A percentile compares a stretch with the other conserved stretches of the same genome.
Evolutionary conservation across 1,139 yeast species (phyloP).

Genomic region (Zygosaccharomyces pseudobailii): DNA sequence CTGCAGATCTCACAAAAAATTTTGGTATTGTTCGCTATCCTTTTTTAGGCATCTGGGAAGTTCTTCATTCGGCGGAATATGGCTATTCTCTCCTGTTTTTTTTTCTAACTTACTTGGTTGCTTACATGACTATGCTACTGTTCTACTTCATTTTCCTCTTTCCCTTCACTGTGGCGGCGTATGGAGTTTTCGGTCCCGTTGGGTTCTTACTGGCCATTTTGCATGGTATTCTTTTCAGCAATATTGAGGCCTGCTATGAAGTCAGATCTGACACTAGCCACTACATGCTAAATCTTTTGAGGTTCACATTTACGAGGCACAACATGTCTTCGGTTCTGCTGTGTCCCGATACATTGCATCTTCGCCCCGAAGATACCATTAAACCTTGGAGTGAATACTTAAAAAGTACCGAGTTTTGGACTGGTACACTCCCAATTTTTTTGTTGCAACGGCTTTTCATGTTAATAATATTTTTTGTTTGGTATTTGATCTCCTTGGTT

Average conservation of each 20-base stretch:
- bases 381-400: background rate
- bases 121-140: conserved; percentile 2
- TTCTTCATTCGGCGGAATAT: conserved; percentile 5
- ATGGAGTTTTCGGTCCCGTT: conserved; percentile 9
- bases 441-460: background rate
- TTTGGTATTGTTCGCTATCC: conserved; percentile 4
- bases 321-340: background rate
- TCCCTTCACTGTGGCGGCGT: conserved; percentile 6
- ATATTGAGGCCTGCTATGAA: conserved; percentile 11
- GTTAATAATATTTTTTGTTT: background rate
- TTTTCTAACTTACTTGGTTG: conserved; percentile 5
- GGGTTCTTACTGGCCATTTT: conserved; percentile 7
- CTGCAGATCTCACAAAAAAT: conserved; percentile 2
- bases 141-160: conserved; percentile 7
- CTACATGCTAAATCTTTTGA: conserved; percentile 3
- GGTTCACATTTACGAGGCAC: background rate
- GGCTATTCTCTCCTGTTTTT: conserved; percentile 4
- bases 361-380: background rate
- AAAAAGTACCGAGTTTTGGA: conserved; percentile 2
- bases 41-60: conserved; percentile 5
- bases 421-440: conserved; percentile 2
- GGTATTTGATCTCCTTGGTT: conserved; percentile 8
- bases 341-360: conserved; percentile 2
- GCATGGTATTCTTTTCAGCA: conserved; percentile 8
- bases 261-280: conserved; percentile 4